Evolutionary conservation across 2,329 filamentous ascomycete species (phyloP).

Genomic region (Hypomyces perniciosus): DNA sequence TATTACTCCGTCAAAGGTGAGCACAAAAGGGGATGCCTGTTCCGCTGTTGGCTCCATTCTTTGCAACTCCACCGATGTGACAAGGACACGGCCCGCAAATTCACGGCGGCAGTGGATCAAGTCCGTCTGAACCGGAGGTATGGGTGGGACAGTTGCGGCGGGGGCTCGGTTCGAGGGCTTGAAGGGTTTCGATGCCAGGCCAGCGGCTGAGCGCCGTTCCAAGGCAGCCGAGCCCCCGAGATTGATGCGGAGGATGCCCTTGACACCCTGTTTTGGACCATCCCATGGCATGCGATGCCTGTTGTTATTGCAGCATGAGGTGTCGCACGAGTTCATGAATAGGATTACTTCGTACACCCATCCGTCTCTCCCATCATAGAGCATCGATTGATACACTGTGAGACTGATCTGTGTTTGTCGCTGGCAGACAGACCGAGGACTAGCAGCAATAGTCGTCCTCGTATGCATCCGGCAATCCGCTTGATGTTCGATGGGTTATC

Average conservation of each 20-base stretch:
- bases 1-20: neutral
- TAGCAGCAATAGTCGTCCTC: too few species aligned
- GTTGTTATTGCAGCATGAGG: neutral
- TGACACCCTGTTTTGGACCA: neutral
- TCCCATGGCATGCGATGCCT: neutral
- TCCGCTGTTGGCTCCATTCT: constrained; percentile 5
- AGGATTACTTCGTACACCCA: too few species aligned
- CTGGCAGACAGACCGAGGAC: too few species aligned
- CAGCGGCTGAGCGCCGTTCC: neutral
- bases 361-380: too few species aligned
- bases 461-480: too few species aligned
- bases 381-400: too few species aligned
- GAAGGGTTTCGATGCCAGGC: constrained; percentile 4
- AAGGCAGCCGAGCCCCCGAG: constrained; percentile 3
- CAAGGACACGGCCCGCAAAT: constrained; percentile 12
- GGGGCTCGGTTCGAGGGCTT: constrained; percentile 10
- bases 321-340: neutral
- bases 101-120: constrained; percentile 12
- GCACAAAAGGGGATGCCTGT: neutral
- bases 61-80: constrained; percentile 11
- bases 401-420: too few species aligned
- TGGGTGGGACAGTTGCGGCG: constrained; percentile 10
- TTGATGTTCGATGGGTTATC: too few species aligned
- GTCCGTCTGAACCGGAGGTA: constrained; percentile 9
- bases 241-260: neutral